phyloP scores from a whole-genome alignment of 495 filamentous ascomycete species.

The Sphaerosporella brunnea region DNA sequence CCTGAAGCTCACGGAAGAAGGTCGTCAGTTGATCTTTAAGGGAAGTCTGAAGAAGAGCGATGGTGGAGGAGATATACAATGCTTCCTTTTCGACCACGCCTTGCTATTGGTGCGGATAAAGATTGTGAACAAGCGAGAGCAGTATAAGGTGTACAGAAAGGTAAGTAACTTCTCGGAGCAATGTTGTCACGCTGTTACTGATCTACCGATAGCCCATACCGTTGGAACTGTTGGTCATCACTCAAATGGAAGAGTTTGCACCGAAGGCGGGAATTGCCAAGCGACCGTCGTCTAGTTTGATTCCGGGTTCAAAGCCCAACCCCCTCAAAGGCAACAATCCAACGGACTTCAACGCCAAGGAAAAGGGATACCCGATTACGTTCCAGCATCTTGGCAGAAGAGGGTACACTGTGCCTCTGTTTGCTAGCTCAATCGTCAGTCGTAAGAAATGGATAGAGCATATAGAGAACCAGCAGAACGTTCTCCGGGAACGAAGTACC shows the following conservation, averaged over 20 bases:
- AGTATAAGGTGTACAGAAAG: slow-evolving; percentile 82
- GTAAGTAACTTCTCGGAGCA: slow-evolving; percentile 26
- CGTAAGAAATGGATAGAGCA: slow-evolving; percentile 90
- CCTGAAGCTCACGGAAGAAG: slow-evolving; percentile 83
- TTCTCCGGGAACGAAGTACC: slow-evolving; percentile 67
- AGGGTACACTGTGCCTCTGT: slow-evolving; percentile 85
- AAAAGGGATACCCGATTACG: slow-evolving; percentile 88
- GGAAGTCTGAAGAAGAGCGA: slow-evolving; percentile 78
- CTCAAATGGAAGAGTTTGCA: slow-evolving; percentile 89
- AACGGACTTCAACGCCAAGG: slow-evolving; percentile 32
- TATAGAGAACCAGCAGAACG: slow-evolving; percentile 77
- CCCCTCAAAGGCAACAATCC: slow-evolving; percentile 10
- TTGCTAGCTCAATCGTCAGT: slow-evolving; percentile 58
- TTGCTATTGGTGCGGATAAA: slow-evolving; percentile 79
- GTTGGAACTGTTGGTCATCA: slow-evolving; percentile 78
- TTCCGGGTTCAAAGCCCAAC: slow-evolving; percentile 47
- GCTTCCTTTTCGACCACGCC: slow-evolving; percentile 91
- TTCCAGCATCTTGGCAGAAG: slow-evolving; percentile 95
- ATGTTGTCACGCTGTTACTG: slow-evolving; percentile 9
- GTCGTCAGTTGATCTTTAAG: slow-evolving; percentile 82
- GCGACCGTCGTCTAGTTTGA: slow-evolving; percentile 71
- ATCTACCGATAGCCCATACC: slow-evolving; percentile 55
- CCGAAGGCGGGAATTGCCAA: slow-evolving; percentile 65
- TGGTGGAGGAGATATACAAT: slow-evolving; percentile 57
- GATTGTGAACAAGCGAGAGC: slow-evolving; percentile 77